These are phyloP conservation scores for Sporobolomyces pararoseus DNA, from an alignment of 768 basidiomycete species.

Conservation along the genomic window DNA sequence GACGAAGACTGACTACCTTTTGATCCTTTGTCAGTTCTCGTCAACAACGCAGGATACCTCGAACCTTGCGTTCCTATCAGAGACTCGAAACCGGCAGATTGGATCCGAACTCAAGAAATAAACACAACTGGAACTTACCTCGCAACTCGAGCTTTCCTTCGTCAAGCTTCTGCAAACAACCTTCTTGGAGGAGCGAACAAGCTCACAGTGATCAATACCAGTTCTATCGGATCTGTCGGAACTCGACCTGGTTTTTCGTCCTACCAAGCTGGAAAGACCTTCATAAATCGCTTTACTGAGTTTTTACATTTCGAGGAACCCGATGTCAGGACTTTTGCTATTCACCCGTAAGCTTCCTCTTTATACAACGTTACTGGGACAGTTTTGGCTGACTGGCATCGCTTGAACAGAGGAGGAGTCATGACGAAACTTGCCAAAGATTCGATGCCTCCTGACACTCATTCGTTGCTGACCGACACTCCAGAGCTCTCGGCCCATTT, in stretches of 20 bases:
- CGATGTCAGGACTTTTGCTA: conserved; percentile 20
- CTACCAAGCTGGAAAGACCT: conserved; percentile 19
- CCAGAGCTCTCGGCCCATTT: conserved; percentile 17
- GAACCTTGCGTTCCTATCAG: conserved; percentile 17
- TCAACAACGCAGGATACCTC: conserved; percentile 32
- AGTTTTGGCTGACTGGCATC: background rate
- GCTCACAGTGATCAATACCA: conserved; percentile 25
- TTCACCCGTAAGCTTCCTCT: conserved; percentile 18
- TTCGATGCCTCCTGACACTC: conserved; percentile 20
- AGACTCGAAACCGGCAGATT: conserved; percentile 9
- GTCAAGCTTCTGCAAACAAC: background rate
- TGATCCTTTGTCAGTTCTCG: conserved; percentile 11
- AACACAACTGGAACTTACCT: conserved; percentile 24
- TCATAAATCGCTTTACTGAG: conserved; percentile 28
- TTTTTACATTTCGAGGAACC: conserved; percentile 31
- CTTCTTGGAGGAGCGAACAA: background rate
- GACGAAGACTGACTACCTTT: background rate
- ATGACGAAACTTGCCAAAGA: conserved; percentile 27
- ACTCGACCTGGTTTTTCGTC: conserved; percentile 5
- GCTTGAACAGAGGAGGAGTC: conserved; percentile 11
- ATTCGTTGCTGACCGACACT: conserved; percentile 2
- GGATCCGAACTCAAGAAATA: conserved; percentile 10
- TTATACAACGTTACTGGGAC: no score
- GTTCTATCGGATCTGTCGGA: background rate
- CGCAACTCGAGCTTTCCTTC: conserved; percentile 30